A percentile compares a stretch with the other conserved stretches of the same genome.
Conservation (phyloP, 305 asterid genomes). For the Ruellia speciosa region DNA sequence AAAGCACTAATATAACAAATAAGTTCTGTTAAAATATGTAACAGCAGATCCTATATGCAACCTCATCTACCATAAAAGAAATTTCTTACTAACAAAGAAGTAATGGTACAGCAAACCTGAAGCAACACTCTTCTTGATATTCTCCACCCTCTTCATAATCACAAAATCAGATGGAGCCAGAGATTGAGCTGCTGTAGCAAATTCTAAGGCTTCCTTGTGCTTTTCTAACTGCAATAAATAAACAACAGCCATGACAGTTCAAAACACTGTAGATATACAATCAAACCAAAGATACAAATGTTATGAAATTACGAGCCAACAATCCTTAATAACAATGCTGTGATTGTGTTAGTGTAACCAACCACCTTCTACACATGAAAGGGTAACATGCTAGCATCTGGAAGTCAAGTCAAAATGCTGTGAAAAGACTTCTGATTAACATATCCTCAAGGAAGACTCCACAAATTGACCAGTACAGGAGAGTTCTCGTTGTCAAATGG, state of each 20-base stretch:
- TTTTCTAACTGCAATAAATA: constrained; percentile 52
- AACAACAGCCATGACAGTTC: constrained; percentile 21
- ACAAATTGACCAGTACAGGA: not conserved
- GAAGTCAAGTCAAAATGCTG: too few relatives aligned
- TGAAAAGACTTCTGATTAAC: constrained; percentile 14
- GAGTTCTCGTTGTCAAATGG: too few relatives aligned
- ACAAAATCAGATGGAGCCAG: constrained; percentile 60
- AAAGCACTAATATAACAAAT: not conserved
- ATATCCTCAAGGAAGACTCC: not conserved
- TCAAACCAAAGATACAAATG: not conserved
- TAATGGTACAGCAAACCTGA: constrained; percentile 47
- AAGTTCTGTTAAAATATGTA: not conserved
- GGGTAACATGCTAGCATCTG: not conserved
- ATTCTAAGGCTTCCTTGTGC: constrained; percentile 77
- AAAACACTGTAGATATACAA: constrained; percentile 17
- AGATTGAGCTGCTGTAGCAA: constrained; percentile 67
- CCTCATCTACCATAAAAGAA: not conserved
- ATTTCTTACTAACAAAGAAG: constrained; percentile 16
- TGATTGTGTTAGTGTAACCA: not conserved
- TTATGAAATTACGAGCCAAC: not conserved
- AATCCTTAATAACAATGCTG: not conserved
- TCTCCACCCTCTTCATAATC: constrained; percentile 54
- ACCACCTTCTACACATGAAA: not conserved
- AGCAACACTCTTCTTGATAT: constrained; percentile 47
- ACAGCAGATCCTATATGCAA: not conserved